Conservation (phyloP, 345 rosid genomes). For the Tarenaya hassleriana region DNA sequence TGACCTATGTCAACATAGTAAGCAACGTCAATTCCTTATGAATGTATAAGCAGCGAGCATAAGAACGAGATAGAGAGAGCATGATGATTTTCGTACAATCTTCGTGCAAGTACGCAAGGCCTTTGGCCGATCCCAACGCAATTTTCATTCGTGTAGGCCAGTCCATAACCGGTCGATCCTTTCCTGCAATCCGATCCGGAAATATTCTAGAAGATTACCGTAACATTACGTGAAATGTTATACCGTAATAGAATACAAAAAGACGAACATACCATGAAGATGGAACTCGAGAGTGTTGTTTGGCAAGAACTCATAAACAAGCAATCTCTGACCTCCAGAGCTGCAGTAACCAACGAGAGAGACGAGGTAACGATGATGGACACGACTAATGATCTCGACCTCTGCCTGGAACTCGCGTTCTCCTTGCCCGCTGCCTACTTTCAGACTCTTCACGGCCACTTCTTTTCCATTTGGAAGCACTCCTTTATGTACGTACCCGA, state of each 20-base stretch:
- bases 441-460: slow-evolving; percentile 78
- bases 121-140: slow-evolving; percentile 87
- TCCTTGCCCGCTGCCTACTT: slow-evolving; percentile 74
- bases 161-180: slow-evolving; percentile 55
- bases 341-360: slow-evolving; percentile 82
- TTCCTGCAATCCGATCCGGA: slow-evolving; percentile 35
- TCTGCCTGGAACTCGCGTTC: slow-evolving; percentile 78
- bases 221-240: too few relatives aligned
- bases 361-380: slow-evolving; percentile 89
- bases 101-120: slow-evolving; percentile 93
- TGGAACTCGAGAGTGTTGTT: slow-evolving; percentile 74
- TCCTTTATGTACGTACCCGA: slow-evolving; percentile 83
- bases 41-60: not conserved
- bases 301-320: slow-evolving; percentile 74
- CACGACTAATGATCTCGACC: slow-evolving; percentile 88
- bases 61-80: not conserved
- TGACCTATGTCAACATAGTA: slow-evolving; percentile 47
- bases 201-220: not conserved
- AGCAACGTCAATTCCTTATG: not conserved
- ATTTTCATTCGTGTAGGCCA: slow-evolving; percentile 69
- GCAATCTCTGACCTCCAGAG: slow-evolving; percentile 43
- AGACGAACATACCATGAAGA: slow-evolving; percentile 55
- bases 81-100: slow-evolving; percentile 52
- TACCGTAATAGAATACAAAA: too few relatives aligned
- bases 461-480: slow-evolving; percentile 68